Evolutionary conservation across 441 rosid species (phyloP).

Genomic region (Flueggea neowawraea): DNA sequence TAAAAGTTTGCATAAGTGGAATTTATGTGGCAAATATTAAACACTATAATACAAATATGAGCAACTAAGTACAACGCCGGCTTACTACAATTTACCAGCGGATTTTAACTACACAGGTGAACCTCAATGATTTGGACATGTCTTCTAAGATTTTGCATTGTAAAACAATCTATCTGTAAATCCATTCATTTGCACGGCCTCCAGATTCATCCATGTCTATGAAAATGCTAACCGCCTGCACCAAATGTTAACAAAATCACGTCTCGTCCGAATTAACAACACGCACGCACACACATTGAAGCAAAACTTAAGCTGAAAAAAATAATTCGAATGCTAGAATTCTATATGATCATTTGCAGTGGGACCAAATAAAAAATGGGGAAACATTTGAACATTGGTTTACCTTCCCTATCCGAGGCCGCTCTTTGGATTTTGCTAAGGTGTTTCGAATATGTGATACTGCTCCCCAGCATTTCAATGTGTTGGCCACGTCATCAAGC

Average conservation of each 20-base stretch:
- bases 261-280: too few species aligned
- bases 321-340: not conserved
- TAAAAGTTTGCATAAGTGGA: too few species aligned
- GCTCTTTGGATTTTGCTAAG: conserved; percentile 78
- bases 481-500: conserved; percentile 92
- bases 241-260: conserved; percentile 2
- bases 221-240: conserved; percentile 95
- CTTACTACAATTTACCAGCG: too few species aligned
- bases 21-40: conserved; percentile 42
- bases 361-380: conserved; percentile 4
- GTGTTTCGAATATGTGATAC: conserved; percentile 89
- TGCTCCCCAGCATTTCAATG: conserved; percentile 93
- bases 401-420: conserved; percentile 94
- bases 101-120: too few species aligned
- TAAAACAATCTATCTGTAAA: conserved; percentile 55
- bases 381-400: conserved; percentile 9
- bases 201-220: conserved; percentile 95
- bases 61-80: too few species aligned
- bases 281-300: not conserved
- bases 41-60: too few species aligned
- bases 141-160: too few species aligned
- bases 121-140: too few species aligned
- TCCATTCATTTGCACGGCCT: conserved; percentile 96
- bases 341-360: too few species aligned
- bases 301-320: not conserved